These are phyloP conservation scores for Podaxis sp. DNA, from an alignment of 768 basidiomycete genomes.

Conservation along the genomic window DNA sequence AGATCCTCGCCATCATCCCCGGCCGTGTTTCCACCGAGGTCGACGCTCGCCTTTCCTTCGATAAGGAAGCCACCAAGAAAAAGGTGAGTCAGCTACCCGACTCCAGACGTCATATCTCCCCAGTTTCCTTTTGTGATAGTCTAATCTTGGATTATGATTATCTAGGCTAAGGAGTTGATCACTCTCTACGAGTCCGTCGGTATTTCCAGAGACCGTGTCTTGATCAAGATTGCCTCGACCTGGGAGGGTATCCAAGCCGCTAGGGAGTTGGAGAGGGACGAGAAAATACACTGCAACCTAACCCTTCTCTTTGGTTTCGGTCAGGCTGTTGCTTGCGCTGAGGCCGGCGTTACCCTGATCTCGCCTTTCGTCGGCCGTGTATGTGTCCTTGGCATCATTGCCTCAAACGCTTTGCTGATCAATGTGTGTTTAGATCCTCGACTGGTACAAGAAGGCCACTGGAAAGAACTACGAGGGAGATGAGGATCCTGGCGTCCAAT, in stretches of 20 bases:
- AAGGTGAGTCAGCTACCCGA: conserved; percentile 50
- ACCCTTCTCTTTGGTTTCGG: conserved; percentile 98
- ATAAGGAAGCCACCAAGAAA: conserved; percentile 88
- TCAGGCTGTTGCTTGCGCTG: conserved; percentile 98
- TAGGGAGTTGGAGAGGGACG: conserved; percentile 88
- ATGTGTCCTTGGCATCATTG: conserved; percentile 34
- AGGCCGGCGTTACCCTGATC: conserved; percentile 97
- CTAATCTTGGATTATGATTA: conserved; percentile 15
- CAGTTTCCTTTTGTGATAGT: background rate
- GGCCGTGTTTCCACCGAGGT: conserved; percentile 99
- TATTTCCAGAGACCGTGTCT: conserved; percentile 88
- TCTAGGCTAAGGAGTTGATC: conserved; percentile 81
- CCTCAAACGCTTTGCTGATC: conserved; percentile 12
- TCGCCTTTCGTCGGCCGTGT: conserved; percentile 99
- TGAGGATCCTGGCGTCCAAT: conserved; percentile 93
- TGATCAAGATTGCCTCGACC: conserved; percentile 99
- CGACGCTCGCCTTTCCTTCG: conserved; percentile 95
- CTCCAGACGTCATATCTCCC: background rate
- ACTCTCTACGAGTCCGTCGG: conserved; percentile 93
- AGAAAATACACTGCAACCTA: conserved; percentile 97
- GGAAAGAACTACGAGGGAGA: conserved; percentile 89
- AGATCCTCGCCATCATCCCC: conserved; percentile 93
- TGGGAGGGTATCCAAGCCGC: conserved; percentile 99
- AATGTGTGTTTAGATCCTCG: conserved; percentile 70
- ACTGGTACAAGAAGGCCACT: conserved; percentile 96